Evolutionary conservation across 1,284 basidiomycete species (phyloP), one percentile per base, ranked within the genome.

Genomic region (Trametes sp.): DNA sequence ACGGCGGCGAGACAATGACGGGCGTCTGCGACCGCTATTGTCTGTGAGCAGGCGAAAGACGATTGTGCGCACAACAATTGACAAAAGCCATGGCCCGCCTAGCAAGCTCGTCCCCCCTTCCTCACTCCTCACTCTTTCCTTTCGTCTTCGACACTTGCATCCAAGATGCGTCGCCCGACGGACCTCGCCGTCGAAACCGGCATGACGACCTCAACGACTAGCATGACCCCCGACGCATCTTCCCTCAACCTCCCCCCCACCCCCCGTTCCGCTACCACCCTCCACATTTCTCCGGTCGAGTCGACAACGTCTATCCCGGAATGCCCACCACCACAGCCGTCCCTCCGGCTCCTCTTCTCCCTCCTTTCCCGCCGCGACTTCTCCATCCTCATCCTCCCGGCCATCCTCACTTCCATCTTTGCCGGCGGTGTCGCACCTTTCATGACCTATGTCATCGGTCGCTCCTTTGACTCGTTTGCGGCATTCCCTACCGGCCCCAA

Each of bases 371-470:
- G 77, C 29, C 81, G 81, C 49, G 86, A 93, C 69, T 70, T 83
- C 59, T 70, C 86, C 53, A 67, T 82, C 24, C 80, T 95, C 63
- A 77, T 96, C 55, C 66, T 90, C 28, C 96, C 96, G 1, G 95
- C 92, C 4, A 69, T 92, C 56, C 21, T 86, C 46, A 82, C 88
- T 28, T 92, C 94, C 4, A 62, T 94, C 42, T 77, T 87, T 45
- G 84, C 89, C 0, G 93, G 95, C 46, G 86, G 89, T 38, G 83
- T 98, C 38, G 94, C 93, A 0, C 94, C 97, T 0, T 93, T 93
- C 81, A 98, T 98, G 95, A 96, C 97, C 7, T 84, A 87, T 57
- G 87, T 97, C 66, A 82, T 98, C 66, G 96, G 97, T 31, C 84
- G 92, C 57, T 88, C 90, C 6, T 98, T 98, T 79, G 85, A 93